Evolutionary conservation across 2,329 filamentous ascomycete species (phyloP).

Genomic region (Lasiodiplodia sp.): DNA sequence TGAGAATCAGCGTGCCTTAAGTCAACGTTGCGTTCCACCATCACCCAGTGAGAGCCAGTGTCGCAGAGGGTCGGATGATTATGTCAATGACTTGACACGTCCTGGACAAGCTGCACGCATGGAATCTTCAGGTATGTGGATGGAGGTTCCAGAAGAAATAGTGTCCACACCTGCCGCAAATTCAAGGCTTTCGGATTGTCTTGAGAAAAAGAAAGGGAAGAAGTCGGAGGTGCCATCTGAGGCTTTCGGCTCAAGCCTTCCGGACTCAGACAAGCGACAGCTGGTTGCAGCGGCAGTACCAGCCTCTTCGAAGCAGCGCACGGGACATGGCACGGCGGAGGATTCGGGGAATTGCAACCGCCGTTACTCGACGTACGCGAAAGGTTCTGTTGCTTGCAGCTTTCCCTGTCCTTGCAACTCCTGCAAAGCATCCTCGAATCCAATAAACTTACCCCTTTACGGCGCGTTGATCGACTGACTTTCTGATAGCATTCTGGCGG

Average conservation of each 20-base stretch:
- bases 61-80: background rate
- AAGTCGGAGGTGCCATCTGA: background rate
- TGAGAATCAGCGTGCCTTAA: background rate
- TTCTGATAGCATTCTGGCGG: background rate
- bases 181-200: background rate
- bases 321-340: background rate
- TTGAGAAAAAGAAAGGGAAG: background rate
- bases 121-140: constrained; percentile 23
- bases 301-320: background rate
- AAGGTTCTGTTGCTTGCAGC: constrained; percentile 19
- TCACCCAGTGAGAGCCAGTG: background rate
- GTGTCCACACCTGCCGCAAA: background rate
- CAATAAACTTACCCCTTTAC: background rate
- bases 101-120: constrained; percentile 29
- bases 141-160: constrained; percentile 30
- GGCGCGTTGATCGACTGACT: background rate
- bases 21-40: background rate
- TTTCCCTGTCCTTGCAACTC: background rate
- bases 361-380: background rate
- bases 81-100: background rate
- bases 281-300: background rate
- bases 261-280: background rate
- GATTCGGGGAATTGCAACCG: constrained; percentile 2
- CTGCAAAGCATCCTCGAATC: background rate
- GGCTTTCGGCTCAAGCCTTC: background rate